A percentile compares a stretch with the other conserved stretches of the same genome.
Evolutionary conservation across 345 rosid species (phyloP).

Genomic region (Eucalyptus regnans): DNA sequence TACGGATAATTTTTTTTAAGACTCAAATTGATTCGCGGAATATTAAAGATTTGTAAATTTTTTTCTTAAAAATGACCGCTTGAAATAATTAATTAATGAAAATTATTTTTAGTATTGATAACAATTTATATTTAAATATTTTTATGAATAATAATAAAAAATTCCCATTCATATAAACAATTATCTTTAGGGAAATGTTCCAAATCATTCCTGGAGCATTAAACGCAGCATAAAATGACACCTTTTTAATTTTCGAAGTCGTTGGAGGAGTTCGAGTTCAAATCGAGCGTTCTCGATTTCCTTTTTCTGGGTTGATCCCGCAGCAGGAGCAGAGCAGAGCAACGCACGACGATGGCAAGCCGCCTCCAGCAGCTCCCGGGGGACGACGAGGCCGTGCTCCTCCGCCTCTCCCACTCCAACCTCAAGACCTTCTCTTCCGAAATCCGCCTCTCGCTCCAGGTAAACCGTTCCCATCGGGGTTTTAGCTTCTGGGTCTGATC

Average conservation of each 20-base stretch:
- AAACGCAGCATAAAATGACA: not conserved
- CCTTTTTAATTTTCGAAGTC: not conserved
- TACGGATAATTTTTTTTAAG: accelerated
- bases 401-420: conserved; percentile 73
- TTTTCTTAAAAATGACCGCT: accelerated
- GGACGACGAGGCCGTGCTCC: conserved; percentile 63
- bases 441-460: conserved; percentile 69
- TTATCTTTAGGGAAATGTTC: not conserved
- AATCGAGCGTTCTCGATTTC: not conserved
- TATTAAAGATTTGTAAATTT: no score
- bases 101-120: accelerated
- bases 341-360: not conserved
- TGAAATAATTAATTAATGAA: accelerated
- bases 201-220: not conserved
- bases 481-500: not conserved
- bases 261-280: not conserved
- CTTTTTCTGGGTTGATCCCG: not conserved
- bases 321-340: not conserved
- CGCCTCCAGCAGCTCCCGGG: conserved; percentile 24
- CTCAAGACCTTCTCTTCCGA: conserved; percentile 61
- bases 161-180: no score
- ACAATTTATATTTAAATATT: no score
- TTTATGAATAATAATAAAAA: no score
- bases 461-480: not conserved
- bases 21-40: accelerated